Evolutionary conservation across 768 basidiomycete genomes (phyloP).

Genomic region (Tricholoma bakamatsutake): DNA sequence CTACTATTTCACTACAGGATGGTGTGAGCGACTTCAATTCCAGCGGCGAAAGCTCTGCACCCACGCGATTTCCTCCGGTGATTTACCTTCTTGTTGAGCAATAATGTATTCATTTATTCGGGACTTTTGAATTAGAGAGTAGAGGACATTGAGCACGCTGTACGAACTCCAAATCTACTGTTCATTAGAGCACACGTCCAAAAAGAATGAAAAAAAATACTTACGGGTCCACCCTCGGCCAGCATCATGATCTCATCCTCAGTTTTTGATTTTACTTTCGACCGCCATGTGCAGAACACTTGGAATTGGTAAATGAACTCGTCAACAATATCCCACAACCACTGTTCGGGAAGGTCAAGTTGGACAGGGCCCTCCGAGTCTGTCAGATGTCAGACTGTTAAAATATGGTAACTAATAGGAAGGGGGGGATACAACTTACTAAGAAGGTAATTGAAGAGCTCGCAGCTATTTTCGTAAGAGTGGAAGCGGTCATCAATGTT

Average conservation of each 20-base stretch:
- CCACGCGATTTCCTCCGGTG: constrained; percentile 78
- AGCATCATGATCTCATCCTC: constrained; percentile 87
- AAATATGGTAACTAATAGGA: background rate
- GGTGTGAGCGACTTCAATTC: background rate
- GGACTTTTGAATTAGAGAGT: constrained; percentile 97
- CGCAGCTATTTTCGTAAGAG: constrained; percentile 97
- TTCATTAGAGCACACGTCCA: background rate
- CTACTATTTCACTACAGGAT: constrained; percentile 63
- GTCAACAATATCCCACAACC: constrained; percentile 98
- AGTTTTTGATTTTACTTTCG: constrained; percentile 76
- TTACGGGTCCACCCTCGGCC: constrained; percentile 61
- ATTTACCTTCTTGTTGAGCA: constrained; percentile 76
- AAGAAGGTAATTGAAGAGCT: constrained; percentile 94
- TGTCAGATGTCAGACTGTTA: constrained; percentile 23
- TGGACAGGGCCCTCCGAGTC: constrained; percentile 92
- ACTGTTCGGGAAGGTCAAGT: constrained; percentile 94
- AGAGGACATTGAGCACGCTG: constrained; percentile 95
- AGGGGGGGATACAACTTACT: constrained; percentile 44
- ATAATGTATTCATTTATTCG: constrained; percentile 89
- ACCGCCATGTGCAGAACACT: constrained; percentile 89
- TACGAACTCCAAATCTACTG: constrained; percentile 93
- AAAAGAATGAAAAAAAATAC: constrained; percentile 21
- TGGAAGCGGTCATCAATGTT: constrained; percentile 98
- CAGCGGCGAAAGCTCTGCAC: constrained; percentile 23
- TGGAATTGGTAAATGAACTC: constrained; percentile 99